Conservation (phyloP, 192 early-diverging fungal genomes). For the Coemansia aciculifera region DNA sequence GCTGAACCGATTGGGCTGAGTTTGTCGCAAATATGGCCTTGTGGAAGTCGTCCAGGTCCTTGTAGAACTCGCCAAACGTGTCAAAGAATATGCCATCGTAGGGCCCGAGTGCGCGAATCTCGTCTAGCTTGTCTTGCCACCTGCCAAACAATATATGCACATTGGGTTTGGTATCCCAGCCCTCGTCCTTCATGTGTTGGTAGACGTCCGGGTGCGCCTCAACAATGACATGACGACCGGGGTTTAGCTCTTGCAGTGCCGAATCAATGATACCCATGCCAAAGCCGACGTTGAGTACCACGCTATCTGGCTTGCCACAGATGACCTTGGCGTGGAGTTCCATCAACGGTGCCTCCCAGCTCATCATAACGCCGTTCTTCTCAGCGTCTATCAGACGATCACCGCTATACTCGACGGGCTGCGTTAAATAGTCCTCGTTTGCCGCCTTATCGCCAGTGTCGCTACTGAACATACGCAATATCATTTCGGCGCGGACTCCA, state of each 20-base stretch:
- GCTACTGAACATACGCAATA: slow-evolving; percentile 62
- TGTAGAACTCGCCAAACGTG: slow-evolving; percentile 92
- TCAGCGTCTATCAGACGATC: slow-evolving; percentile 80
- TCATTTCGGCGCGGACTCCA: slow-evolving; percentile 80
- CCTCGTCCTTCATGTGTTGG: slow-evolving; percentile 75
- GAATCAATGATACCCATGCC: slow-evolving; percentile 90
- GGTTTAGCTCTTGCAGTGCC: slow-evolving; percentile 73
- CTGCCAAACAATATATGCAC: slow-evolving; percentile 86
- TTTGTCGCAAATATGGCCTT: slow-evolving; percentile 51
- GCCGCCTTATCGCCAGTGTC: slow-evolving; percentile 56
- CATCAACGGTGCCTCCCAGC: slow-evolving; percentile 96
- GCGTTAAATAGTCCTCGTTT: slow-evolving; percentile 77
- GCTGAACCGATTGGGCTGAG: slow-evolving; percentile 27
- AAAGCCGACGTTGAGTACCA: slow-evolving; percentile 64
- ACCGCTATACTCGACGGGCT: slow-evolving; percentile 79
- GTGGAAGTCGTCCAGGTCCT: slow-evolving; percentile 76
- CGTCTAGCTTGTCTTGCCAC: slow-evolving; percentile 86
- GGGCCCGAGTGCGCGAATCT: slow-evolving; percentile 59
- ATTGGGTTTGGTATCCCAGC: slow-evolving; percentile 83
- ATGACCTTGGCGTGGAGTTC: slow-evolving; percentile 80
- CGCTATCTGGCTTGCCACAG: slow-evolving; percentile 43
- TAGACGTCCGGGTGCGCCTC: slow-evolving; percentile 98
- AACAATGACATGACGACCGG: slow-evolving; percentile 82
- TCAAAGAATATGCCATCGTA: slow-evolving; percentile 97
- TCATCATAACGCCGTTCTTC: slow-evolving; percentile 97